A percentile compares a stretch with the other conserved stretches of the same genome.
Evolutionary conservation across 352 stramenopile species (phyloP).

Genomic region (Pythium brassicae): DNA sequence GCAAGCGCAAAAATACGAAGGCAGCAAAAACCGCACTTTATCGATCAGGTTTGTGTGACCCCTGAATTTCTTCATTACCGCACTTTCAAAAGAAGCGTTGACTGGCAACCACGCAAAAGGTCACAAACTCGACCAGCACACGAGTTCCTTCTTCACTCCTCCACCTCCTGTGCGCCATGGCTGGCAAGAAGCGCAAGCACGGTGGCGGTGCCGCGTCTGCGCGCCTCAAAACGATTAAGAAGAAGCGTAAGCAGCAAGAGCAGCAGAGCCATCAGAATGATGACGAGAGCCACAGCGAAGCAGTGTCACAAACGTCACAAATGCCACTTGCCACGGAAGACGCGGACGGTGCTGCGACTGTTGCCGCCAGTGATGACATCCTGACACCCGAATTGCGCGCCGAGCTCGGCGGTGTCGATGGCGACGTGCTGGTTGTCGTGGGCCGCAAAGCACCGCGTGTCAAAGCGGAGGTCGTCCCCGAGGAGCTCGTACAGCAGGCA

Average conservation of each 20-base stretch:
- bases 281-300: slow-evolving; percentile 2
- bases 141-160: no score
- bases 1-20: no score
- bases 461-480: slow-evolving; percentile 42
- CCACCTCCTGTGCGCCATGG: slow-evolving; percentile 36
- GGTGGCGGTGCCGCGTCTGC: slow-evolving; percentile 20
- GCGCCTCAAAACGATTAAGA: slow-evolving; percentile 41
- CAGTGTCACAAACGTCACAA: not conserved
- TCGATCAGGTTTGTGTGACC: no score
- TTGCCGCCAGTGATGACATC: slow-evolving; percentile 19
- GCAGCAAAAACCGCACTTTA: no score
- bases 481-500: slow-evolving; percentile 60
- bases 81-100: no score
- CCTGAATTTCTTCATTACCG: no score
- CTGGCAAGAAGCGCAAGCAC: slow-evolving; percentile 62
- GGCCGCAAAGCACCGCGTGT: slow-evolving; percentile 48
- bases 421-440: slow-evolving; percentile 58
- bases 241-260: slow-evolving; percentile 33
- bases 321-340: not conserved
- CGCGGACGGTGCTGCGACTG: slow-evolving; percentile 1
- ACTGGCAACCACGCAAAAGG: slow-evolving; percentile 3
- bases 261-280: slow-evolving; percentile 7
- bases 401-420: slow-evolving; percentile 56
- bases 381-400: slow-evolving; percentile 62
- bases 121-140: not conserved